Evolutionary conservation across 164 flowering plant genomes (phyloP).

Genomic region (Amborella trichopoda): DNA sequence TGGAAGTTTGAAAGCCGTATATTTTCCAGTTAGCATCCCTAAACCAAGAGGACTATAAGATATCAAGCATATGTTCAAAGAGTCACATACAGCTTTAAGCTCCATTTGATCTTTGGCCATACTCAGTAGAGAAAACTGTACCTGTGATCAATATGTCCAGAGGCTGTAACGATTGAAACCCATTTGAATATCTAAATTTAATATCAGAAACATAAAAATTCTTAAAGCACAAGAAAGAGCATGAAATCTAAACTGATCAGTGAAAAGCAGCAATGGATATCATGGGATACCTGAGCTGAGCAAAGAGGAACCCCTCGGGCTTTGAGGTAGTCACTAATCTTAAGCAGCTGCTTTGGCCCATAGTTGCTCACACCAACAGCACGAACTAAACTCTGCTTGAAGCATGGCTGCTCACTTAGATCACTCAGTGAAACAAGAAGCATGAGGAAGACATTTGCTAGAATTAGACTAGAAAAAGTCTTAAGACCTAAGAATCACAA

Average conservation of each 20-base stretch:
- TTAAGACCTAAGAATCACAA: too few species aligned
- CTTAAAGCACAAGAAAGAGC: too few species aligned
- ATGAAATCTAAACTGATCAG: too few species aligned
- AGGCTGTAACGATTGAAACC: neutral
- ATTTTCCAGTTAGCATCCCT: constrained; percentile 96
- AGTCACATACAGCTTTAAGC: constrained; percentile 59
- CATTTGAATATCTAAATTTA: too few species aligned
- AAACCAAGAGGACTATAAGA: constrained; percentile 95
- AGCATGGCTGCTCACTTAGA: too few species aligned
- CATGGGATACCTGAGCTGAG: constrained; percentile 42
- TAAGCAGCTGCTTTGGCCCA: constrained; percentile 86
- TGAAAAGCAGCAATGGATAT: too few species aligned
- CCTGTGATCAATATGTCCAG: constrained; percentile 26
- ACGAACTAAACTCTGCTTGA: constrained; percentile 69
- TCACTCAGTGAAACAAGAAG: too few species aligned
- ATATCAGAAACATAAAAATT: too few species aligned
- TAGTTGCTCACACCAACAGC: constrained; percentile 94
- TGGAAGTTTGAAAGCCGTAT: constrained; percentile 63
- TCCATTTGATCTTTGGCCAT: constrained; percentile 73
- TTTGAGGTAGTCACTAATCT: constrained; percentile 58
- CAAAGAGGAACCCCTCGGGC: constrained; percentile 55
- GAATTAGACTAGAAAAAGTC: too few species aligned
- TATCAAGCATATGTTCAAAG: constrained; percentile 70
- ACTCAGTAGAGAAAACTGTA: constrained; percentile 85
- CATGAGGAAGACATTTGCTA: too few species aligned